A percentile compares a stretch with the other conserved stretches of the same genome.
phyloP scores from a whole-genome alignment of 208 protist species.

The Acanthamoeba divionensis region DNA sequence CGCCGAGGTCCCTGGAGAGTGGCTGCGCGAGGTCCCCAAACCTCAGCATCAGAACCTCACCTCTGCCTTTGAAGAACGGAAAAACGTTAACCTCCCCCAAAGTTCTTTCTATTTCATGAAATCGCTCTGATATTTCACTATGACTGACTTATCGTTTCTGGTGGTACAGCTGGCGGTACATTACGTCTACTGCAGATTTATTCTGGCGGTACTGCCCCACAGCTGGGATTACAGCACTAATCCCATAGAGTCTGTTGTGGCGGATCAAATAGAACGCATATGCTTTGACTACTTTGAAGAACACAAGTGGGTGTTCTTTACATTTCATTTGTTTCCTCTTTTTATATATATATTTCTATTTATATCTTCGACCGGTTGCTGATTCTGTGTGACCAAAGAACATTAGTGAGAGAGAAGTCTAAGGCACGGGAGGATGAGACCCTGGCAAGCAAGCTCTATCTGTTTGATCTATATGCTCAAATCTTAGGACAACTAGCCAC shows the following conservation, averaged over 20 bases:
- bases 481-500: constrained; percentile 16
- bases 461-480: constrained; percentile 38
- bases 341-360: neutral
- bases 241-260: neutral
- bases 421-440: neutral
- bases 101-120: neutral
- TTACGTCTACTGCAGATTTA: constrained; percentile 3
- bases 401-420: constrained; percentile 22
- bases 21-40: constrained; percentile 24
- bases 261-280: constrained; percentile 22
- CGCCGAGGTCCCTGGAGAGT: constrained; percentile 17
- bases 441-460: neutral
- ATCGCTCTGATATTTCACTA: neutral
- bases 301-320: neutral
- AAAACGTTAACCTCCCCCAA: neutral
- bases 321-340: neutral
- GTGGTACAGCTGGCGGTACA: neutral
- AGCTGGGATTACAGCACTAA: neutral
- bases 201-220: neutral
- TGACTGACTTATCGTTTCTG: neutral
- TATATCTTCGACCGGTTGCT: neutral
- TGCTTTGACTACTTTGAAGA: constrained; percentile 51
- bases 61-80: constrained; percentile 14
- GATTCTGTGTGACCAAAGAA: neutral
- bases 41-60: neutral